Evolutionary conservation across 1,284 basidiomycete species (phyloP).

Genomic region (Ceratorhiza oryzae-sativae): DNA sequence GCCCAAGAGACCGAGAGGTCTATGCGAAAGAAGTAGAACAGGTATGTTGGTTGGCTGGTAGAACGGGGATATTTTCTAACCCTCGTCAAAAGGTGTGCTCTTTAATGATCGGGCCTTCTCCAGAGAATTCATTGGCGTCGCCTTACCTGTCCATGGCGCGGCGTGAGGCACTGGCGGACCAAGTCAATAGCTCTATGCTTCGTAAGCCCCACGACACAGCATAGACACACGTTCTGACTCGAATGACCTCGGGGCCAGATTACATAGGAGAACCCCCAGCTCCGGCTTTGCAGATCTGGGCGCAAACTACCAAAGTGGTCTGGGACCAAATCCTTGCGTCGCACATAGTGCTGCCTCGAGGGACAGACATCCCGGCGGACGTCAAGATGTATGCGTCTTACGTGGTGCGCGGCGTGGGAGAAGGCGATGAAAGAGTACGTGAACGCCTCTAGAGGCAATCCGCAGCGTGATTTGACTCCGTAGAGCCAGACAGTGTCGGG

Average conservation of each 20-base stretch:
- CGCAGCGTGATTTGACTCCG: not conserved
- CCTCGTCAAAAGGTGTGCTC: constrained; percentile 63
- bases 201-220: constrained; percentile 57
- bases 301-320: constrained; percentile 36
- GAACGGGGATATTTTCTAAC: not conserved
- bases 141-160: constrained; percentile 75
- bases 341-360: constrained; percentile 7
- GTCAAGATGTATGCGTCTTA: constrained; percentile 26
- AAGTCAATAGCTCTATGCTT: constrained; percentile 85
- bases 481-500: constrained; percentile 4
- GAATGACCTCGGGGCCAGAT: not conserved
- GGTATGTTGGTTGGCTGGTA: not conserved
- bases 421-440: constrained; percentile 17
- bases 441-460: not conserved
- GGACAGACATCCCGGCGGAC: constrained; percentile 21
- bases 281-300: constrained; percentile 40
- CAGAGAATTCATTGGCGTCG: constrained; percentile 71
- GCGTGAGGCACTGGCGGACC: constrained; percentile 80
- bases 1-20: constrained; percentile 60
- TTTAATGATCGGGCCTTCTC: constrained; percentile 75
- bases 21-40: constrained; percentile 70
- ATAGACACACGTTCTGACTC: constrained; percentile 5
- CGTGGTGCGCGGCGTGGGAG: not conserved
- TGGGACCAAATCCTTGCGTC: constrained; percentile 32
- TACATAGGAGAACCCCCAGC: constrained; percentile 34